Evolutionary conservation across 305 asterid genomes (phyloP).

Genomic region (Solanum hybrid): DNA sequence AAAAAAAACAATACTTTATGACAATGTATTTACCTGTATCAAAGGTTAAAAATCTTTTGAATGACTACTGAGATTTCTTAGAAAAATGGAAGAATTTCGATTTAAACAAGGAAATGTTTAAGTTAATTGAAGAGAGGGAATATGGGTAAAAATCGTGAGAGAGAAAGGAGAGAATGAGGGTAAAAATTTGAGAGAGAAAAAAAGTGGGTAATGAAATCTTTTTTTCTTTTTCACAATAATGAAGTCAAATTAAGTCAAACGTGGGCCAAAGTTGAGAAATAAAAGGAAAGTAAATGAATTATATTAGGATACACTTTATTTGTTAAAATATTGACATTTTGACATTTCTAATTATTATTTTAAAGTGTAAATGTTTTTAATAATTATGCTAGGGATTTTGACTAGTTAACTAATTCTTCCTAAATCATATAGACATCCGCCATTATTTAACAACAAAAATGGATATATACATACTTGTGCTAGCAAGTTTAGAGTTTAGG

Average conservation of each 20-base stretch:
- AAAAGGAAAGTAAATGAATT: neutral
- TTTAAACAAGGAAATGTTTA: neutral
- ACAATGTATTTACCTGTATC: neutral
- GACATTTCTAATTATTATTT: too few relatives aligned
- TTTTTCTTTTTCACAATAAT: neutral
- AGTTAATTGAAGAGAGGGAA: neutral
- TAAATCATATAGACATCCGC: neutral
- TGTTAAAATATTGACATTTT: too few relatives aligned
- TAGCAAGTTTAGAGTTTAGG: neutral
- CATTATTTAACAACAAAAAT: neutral
- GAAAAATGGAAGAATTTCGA: neutral
- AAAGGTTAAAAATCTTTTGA: neutral
- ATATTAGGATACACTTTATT: too few relatives aligned
- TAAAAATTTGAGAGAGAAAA: neutral
- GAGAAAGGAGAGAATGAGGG: neutral
- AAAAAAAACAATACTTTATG: too few relatives aligned
- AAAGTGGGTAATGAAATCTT: too few relatives aligned
- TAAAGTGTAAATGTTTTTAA: too few relatives aligned
- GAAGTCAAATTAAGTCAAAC: neutral
- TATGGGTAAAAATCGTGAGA: neutral
- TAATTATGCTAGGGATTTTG: neutral
- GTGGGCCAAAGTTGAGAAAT: neutral
- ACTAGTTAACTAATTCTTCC: neutral
- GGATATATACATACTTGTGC: neutral
- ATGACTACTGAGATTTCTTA: neutral